Evolutionary conservation across 495 filamentous ascomycete species (phyloP).

Genomic region (Ramalina peruviana): DNA sequence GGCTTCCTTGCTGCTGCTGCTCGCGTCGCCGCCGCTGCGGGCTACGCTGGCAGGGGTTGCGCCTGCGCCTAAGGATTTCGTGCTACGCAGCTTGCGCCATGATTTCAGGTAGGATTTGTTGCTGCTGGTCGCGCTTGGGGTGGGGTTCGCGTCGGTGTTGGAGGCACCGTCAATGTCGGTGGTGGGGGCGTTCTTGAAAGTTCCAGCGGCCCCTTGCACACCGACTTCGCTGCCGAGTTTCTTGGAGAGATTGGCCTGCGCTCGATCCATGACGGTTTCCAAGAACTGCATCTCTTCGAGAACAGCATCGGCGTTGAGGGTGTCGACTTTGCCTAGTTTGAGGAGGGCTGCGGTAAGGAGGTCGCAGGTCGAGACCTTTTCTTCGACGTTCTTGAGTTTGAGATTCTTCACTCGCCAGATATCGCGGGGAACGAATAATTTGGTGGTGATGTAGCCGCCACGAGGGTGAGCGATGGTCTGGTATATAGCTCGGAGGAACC

Average conservation of each 20-base stretch:
- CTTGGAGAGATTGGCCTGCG: constrained; percentile 58
- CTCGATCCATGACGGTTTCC: constrained; percentile 75
- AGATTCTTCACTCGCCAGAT: constrained; percentile 91
- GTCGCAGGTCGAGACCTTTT: constrained; percentile 92
- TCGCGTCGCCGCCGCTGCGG: constrained; percentile 27
- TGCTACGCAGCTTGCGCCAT: constrained; percentile 79
- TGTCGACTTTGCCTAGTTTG: constrained; percentile 72
- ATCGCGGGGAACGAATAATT: constrained; percentile 81
- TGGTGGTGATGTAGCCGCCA: constrained; percentile 81
- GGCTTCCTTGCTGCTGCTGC: constrained; percentile 32
- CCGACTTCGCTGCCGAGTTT: constrained; percentile 88
- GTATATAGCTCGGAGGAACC: constrained; percentile 87
- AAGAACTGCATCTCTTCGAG: constrained; percentile 92
- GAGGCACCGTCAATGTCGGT: constrained; percentile 27
- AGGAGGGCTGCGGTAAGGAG: constrained; percentile 78
- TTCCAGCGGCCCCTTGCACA: constrained; percentile 46
- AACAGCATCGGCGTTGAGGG: constrained; percentile 76
- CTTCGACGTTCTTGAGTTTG: constrained; percentile 78
- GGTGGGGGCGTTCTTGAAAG: constrained; percentile 49
- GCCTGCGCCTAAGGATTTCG: constrained; percentile 50
- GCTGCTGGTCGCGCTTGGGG: constrained; percentile 40
- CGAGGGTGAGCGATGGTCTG: constrained; percentile 84
- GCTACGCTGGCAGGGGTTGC: constrained; percentile 18
- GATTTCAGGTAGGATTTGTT: constrained; percentile 56
- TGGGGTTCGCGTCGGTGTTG: constrained; percentile 25